Percentiles rank a stretch among this genome's conserved stretches.
phyloP scores from a whole-genome alignment of 2,329 filamentous ascomycete species.

The Zopfia rhizophila region DNA sequence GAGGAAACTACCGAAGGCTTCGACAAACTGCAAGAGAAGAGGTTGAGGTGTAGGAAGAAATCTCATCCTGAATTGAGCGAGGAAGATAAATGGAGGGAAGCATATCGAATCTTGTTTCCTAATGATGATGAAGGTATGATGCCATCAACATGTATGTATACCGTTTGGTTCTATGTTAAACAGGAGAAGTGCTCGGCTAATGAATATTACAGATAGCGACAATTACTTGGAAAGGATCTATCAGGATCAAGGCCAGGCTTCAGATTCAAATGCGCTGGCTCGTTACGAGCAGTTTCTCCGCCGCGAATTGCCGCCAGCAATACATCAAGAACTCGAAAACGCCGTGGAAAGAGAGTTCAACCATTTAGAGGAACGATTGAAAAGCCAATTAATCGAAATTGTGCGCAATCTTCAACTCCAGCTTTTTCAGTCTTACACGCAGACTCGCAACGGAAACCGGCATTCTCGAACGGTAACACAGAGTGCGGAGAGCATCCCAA shows the following conservation, averaged over 20 bases:
- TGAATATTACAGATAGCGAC: slow-evolving; percentile 4
- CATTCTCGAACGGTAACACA: no score
- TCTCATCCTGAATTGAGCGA: slow-evolving; percentile 3
- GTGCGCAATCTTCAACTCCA: slow-evolving; percentile 16
- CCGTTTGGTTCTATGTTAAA: neutral
- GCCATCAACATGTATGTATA: slow-evolving; percentile 12
- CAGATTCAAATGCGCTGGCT: slow-evolving; percentile 4
- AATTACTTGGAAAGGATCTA: slow-evolving; percentile 4
- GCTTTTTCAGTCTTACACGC: slow-evolving; percentile 13
- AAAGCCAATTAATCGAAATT: slow-evolving; percentile 14
- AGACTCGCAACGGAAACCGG: slow-evolving; percentile 2
- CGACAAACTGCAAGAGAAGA: slow-evolving; percentile 13
- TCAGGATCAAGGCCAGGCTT: slow-evolving; percentile 1
- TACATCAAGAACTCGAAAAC: slow-evolving; percentile 10
- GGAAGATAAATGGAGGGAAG: slow-evolving; percentile 14
- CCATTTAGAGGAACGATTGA: slow-evolving; percentile 10
- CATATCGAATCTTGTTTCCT: slow-evolving; percentile 17
- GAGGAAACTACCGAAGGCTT: slow-evolving; percentile 12
- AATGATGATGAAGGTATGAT: slow-evolving; percentile 8
- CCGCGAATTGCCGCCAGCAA: slow-evolving; percentile 11
- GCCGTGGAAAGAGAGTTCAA: slow-evolving; percentile 11
- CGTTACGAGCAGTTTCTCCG: slow-evolving; percentile 17
- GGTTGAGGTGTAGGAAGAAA: slow-evolving; percentile 11
- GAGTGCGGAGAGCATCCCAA: no score
- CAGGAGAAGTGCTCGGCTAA: neutral